Base-by-base conservation (phyloP, 1,284 basidiomycete species). In the Marasmius sp. region DNA sequence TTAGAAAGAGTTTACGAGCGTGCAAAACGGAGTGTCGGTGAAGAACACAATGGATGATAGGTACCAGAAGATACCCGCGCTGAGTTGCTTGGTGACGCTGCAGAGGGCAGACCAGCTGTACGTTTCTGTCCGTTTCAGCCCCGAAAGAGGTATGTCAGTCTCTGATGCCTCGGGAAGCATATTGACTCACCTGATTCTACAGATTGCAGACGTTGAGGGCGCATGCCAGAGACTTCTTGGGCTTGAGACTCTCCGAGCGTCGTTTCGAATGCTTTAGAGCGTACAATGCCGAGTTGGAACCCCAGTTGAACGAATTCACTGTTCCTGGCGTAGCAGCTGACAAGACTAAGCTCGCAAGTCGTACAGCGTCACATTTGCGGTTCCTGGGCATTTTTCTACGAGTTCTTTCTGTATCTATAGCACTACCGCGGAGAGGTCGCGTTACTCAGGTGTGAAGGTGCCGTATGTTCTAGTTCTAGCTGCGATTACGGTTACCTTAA, bases 401-500 rank as follows among this genome's bases (percentile, higher is more conserved):
- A 93, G 84, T 14, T 81, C 76, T 69, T 93, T 93, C 69, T 94
- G 90, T 0, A 85, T 89, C 16, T 83, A 78, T n/a, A 95, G 81
- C 2, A 95, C 85, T 6, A 91, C 93, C 9, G 86, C 79, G 76
- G 99, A 99, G 11, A 99, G 84, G 60, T 96, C 95, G 27, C 83
- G 81, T 72, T 99, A 97, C 1, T 95, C 81, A 0, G 81, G 70
- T 1, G 88, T 89, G 74, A 98, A 99, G 27, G 71, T 80, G 0
- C 95, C 95, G 3, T 86, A 88, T 12, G 86, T 89, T 1, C 97
- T 97, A 73, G 96, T 95, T 47, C 97, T 91, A 7, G 95, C 89
- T 91, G 43, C 62, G 12, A 45, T 58, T 43, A 14, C 49, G 27
- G 48, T 59, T 12, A 52, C 61, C 39, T 67, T 11, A 70, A 64